Percentiles rank a stretch among this genome's conserved stretches.
These are phyloP conservation scores for Botryosphaeria dothidea DNA, from an alignment of 2,329 filamentous ascomycete genomes.

Conservation along the genomic window DNA sequence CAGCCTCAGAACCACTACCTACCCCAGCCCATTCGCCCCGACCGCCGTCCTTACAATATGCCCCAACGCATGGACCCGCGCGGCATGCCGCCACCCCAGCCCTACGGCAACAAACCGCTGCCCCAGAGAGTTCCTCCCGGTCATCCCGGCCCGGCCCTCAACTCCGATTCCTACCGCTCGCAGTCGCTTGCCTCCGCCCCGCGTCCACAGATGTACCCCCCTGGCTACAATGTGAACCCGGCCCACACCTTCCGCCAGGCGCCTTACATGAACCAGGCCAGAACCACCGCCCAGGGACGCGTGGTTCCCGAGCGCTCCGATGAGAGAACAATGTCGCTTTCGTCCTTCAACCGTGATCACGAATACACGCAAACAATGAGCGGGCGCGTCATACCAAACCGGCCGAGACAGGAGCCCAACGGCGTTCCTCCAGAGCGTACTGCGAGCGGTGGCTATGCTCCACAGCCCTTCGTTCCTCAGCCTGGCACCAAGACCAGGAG, in stretches of 20 bases:
- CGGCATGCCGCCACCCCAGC: conserved; percentile 50
- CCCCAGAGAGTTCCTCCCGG: conserved; percentile 55
- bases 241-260: conserved; percentile 78
- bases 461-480: conserved; percentile 18
- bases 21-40: conserved; percentile 61
- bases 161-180: conserved; percentile 85
- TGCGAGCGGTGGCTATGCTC: conserved; percentile 16
- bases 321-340: conserved; percentile 96
- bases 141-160: conserved; percentile 64
- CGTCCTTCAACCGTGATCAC: conserved; percentile 73
- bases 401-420: conserved; percentile 55
- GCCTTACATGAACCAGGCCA: conserved; percentile 68
- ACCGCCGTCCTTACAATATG: conserved; percentile 70
- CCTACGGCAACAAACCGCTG: conserved; percentile 56
- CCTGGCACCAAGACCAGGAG: conserved; percentile 37
- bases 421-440: conserved; percentile 20
- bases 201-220: conserved; percentile 61
- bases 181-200: conserved; percentile 82
- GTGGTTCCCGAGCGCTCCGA: conserved; percentile 89
- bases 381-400: conserved; percentile 83
- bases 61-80: conserved; percentile 70
- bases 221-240: conserved; percentile 58
- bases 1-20: conserved; percentile 58
- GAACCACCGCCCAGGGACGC: conserved; percentile 87
- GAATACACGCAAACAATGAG: conserved; percentile 88